Base-by-base conservation (phyloP, 1,284 basidiomycete genomes). In the Serendipita sp. region DNA sequence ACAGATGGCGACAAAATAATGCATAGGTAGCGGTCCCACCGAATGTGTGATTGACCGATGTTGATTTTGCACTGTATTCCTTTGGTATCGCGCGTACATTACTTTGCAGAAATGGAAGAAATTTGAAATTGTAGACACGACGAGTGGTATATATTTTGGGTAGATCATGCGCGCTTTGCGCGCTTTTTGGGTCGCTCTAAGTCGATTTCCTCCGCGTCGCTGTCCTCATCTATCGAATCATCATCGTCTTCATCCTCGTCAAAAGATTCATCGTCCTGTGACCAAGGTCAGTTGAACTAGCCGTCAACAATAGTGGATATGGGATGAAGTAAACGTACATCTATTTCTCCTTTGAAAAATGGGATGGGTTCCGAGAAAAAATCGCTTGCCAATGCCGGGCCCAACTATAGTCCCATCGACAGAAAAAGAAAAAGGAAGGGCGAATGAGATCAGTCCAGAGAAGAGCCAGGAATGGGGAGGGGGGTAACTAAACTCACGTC, bases 131-230 rank as follows among this genome's bases (percentile, higher is more conserved):
- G 42, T 12, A 44, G 42, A 44, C 42, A 44, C 12, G n/a, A 44
- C 12, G 42, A 44, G 12, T 44, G 42, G 12, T 12, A 44, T 49
- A 10, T 49, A 10, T 49, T 49, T 49, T 49, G 53, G 17, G 8
- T 58, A 10, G 53, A 26, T 34, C 32, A 58, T 4, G 5, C 53
- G n/a, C 53, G 53, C 32, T 58, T 58, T 32, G 34, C 15, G 10
- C 32, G 22, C 61, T 79, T 69, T 68, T 80, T 78, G 61, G 88
- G 87, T 73, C 87, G 87, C 72, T 90, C 88, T 64, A 90, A 74
- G 73, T 90, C 87, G 73, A 90, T 90, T 72, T 90, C 88, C 53
- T 83, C 85, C 53, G 79, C 85, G 26, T 87, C 82, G 45, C 85
- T 84, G 32, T 82, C 82, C 2, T 87, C 85, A 12, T 79, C 63